These are phyloP conservation scores for Boletus rufocinnamomeus DNA, from an alignment of 768 basidiomycete species.

Conservation along the genomic window DNA sequence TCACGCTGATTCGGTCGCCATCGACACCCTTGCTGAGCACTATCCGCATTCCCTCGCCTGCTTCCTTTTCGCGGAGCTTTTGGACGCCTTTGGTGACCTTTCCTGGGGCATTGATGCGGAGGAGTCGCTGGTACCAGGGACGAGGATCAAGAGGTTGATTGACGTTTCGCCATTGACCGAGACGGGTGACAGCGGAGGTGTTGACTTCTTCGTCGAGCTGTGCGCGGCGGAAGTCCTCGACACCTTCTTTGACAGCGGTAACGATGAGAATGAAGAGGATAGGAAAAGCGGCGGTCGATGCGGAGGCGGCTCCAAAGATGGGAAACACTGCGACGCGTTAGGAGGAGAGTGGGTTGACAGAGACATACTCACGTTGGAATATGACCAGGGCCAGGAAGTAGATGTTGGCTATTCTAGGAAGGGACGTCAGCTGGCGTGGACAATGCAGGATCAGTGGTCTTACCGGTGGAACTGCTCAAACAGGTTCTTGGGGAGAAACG, in stretches of 20 bases:
- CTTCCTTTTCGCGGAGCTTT: slow-evolving; percentile 82
- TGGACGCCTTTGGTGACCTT: slow-evolving; percentile 82
- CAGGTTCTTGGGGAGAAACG: slow-evolving; percentile 92
- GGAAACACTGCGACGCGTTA: slow-evolving; percentile 65
- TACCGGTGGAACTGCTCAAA: slow-evolving; percentile 93
- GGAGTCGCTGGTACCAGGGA: slow-evolving; percentile 70
- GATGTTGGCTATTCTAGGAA: slow-evolving; percentile 77
- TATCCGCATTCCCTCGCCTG: slow-evolving; percentile 61
- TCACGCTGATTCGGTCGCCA: slow-evolving; percentile 40
- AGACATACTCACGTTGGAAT: slow-evolving; percentile 59
- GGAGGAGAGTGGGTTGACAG: background rate
- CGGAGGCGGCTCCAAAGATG: slow-evolving; percentile 85
- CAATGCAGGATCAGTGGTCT: slow-evolving; percentile 18
- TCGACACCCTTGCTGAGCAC: slow-evolving; percentile 52
- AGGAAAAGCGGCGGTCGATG: slow-evolving; percentile 80
- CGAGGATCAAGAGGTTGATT: slow-evolving; percentile 83
- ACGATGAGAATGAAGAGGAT: slow-evolving; percentile 84
- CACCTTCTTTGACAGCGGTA: slow-evolving; percentile 93
- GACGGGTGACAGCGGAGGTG: slow-evolving; percentile 87
- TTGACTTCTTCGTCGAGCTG: slow-evolving; percentile 91
- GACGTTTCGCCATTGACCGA: slow-evolving; percentile 87
- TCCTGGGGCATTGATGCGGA: slow-evolving; percentile 70
- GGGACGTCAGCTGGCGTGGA: slow-evolving; percentile 1
- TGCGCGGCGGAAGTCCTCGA: slow-evolving; percentile 95
- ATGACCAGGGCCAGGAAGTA: slow-evolving; percentile 88